Percentiles rank a stretch among this genome's conserved stretches.
These are phyloP conservation scores for Vigna nakashimae DNA, from an alignment of 306 rosid genomes.

Conservation along the genomic window DNA sequence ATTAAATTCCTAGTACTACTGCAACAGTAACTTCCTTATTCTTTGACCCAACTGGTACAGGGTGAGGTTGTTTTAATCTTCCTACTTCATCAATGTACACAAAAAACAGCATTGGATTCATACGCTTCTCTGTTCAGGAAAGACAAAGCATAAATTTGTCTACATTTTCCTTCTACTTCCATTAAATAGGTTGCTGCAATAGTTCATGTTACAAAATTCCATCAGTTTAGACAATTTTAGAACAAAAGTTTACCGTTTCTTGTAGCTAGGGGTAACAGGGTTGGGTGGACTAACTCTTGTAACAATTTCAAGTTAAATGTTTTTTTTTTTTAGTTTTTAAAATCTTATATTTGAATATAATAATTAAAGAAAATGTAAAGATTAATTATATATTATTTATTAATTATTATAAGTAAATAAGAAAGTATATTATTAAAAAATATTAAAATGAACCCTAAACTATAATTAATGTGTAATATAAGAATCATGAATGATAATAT, in stretches of 20 bases:
- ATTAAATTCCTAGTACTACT: conserved; percentile 26
- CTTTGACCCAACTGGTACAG: conserved; percentile 5
- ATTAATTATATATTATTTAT: too few species aligned
- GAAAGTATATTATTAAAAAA: too few species aligned
- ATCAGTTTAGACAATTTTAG: neutral
- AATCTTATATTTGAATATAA: too few species aligned
- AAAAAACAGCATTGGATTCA: conserved; percentile 26
- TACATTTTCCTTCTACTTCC: conserved; percentile 19
- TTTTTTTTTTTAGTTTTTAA: too few species aligned
- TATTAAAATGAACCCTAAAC: too few species aligned
- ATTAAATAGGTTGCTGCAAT: conserved; percentile 29
- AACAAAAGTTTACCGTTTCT: neutral
- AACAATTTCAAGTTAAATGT: too few species aligned
- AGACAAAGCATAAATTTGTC: conserved; percentile 21
- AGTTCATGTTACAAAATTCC: neutral
- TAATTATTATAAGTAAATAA: too few species aligned
- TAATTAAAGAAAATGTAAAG: too few species aligned
- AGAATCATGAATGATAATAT: too few species aligned
- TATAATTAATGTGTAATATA: too few species aligned
- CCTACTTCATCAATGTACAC: neutral
- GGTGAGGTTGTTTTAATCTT: conserved; percentile 28
- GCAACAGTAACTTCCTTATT: conserved; percentile 22
- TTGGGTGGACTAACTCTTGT: too few species aligned
- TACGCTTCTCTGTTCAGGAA: conserved; percentile 33
- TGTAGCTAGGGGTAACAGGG: too few species aligned